Evolutionary conservation across 2,329 filamentous ascomycete genomes (phyloP).

Genomic region (Xylaria sp.): DNA sequence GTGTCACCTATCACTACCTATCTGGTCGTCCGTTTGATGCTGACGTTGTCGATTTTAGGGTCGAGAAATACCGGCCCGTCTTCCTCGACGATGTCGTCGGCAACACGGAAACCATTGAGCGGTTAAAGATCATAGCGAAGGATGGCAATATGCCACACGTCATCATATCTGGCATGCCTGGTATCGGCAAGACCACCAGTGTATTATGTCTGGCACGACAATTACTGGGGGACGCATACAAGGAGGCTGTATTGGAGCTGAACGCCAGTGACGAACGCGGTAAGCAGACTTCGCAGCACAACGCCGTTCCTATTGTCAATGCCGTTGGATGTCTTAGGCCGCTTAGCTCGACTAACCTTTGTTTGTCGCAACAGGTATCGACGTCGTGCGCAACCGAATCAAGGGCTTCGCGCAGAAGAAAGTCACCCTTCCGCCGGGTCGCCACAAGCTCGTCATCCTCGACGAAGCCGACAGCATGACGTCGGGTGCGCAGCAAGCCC

Average conservation of each 20-base stretch:
- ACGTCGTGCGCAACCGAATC: conserved; percentile 96
- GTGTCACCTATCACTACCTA: neutral
- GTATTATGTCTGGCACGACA: conserved; percentile 93
- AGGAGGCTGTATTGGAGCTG: conserved; percentile 95
- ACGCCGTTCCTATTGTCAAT: neutral
- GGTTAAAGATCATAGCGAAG: conserved; percentile 96
- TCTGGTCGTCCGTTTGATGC: conserved; percentile 20
- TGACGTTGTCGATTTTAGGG: conserved; percentile 67
- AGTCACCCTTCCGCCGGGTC: conserved; percentile 88
- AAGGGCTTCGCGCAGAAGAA: conserved; percentile 99
- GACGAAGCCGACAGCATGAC: conserved; percentile 99
- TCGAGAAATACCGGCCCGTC: conserved; percentile 96
- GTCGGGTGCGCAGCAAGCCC: conserved; percentile 91
- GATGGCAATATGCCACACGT: conserved; percentile 99
- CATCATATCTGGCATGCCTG: conserved; percentile 99
- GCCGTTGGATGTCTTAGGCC: neutral
- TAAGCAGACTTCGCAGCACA: conserved; percentile 46
- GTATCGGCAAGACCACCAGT: conserved; percentile 98
- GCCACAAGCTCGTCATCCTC: conserved; percentile 96
- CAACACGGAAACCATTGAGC: conserved; percentile 97
- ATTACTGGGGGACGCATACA: conserved; percentile 91
- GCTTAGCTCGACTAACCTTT: neutral
- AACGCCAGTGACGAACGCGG: conserved; percentile 97
- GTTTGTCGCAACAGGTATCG: conserved; percentile 73
- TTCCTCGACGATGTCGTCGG: conserved; percentile 97